Percentiles rank a stretch among this genome's conserved stretches.
These are phyloP conservation scores for Lasiosphaeris hirsuta DNA, from an alignment of 495 filamentous ascomycete species.

Conservation along the genomic window DNA sequence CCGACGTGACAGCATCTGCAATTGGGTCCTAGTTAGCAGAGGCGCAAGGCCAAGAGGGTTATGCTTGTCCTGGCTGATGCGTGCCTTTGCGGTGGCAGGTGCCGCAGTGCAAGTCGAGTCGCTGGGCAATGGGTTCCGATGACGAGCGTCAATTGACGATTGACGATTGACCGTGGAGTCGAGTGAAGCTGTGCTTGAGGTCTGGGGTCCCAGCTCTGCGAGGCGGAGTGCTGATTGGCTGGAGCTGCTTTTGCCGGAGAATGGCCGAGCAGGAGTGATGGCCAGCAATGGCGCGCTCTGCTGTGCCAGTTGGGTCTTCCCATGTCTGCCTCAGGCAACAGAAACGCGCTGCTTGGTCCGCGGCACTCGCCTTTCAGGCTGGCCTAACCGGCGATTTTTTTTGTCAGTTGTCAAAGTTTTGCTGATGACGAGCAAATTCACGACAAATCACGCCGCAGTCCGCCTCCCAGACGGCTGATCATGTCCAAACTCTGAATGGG, in stretches of 20 bases:
- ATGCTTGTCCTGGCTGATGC: slow-evolving; percentile 5
- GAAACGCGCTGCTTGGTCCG: slow-evolving; percentile 11
- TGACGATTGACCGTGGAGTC: neutral
- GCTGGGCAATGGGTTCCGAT: slow-evolving; percentile 6
- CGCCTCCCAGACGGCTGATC: slow-evolving; percentile 43
- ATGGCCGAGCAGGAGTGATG: neutral
- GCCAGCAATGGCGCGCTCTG: too few relatives aligned
- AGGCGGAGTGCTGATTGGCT: slow-evolving; percentile 21
- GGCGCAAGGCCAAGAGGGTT: too few relatives aligned
- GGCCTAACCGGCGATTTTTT: slow-evolving; percentile 26
- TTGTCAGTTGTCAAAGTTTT: slow-evolving; percentile 42
- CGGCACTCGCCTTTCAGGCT: slow-evolving; percentile 29
- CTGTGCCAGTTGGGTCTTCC: too few relatives aligned
- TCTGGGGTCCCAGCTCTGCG: slow-evolving; percentile 10
- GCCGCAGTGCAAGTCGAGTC: slow-evolving; percentile 26
- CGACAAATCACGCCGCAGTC: slow-evolving; percentile 39
- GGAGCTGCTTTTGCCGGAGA: neutral
- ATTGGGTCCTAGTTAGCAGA: neutral
- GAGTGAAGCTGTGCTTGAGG: slow-evolving; percentile 18
- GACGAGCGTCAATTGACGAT: slow-evolving; percentile 18
- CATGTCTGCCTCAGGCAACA: slow-evolving; percentile 26
- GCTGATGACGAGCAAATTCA: slow-evolving; percentile 39
- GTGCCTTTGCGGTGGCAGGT: slow-evolving; percentile 24
- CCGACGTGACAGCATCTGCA: slow-evolving; percentile 65
- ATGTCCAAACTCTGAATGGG: slow-evolving; percentile 60